These are phyloP conservation scores for Osmanthus fragrans DNA, from an alignment of 257 asterid genomes.

Conservation along the genomic window DNA sequence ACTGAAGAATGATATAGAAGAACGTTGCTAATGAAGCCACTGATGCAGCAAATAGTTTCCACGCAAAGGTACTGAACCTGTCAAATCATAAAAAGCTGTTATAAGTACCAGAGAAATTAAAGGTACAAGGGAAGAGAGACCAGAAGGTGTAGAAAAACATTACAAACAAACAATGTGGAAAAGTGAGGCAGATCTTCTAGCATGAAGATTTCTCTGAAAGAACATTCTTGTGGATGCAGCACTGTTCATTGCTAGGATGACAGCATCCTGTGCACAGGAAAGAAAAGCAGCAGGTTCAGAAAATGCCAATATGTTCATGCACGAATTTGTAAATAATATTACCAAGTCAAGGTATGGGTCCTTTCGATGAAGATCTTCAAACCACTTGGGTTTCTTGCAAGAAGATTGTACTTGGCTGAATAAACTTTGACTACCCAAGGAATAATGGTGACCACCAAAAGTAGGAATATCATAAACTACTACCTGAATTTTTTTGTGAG, in stretches of 20 bases:
- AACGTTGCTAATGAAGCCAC: slow-evolving; percentile 70
- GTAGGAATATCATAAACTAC: slow-evolving; percentile 67
- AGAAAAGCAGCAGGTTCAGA: slow-evolving; percentile 19
- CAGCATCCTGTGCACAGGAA: slow-evolving; percentile 55
- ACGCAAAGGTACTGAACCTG: slow-evolving; percentile 61
- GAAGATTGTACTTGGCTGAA: slow-evolving; percentile 34
- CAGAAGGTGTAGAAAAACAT: slow-evolving; percentile 21
- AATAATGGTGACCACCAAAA: slow-evolving; percentile 76
- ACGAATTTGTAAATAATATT: slow-evolving; percentile 23
- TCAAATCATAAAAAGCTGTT: slow-evolving; percentile 34
- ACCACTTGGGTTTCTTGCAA: slow-evolving; percentile 82
- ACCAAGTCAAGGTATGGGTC: slow-evolving; percentile 66
- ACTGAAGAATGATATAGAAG: slow-evolving; percentile 66
- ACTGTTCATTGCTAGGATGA: slow-evolving; percentile 77
- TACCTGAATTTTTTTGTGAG: slow-evolving; percentile 47
- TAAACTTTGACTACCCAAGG: slow-evolving; percentile 43
- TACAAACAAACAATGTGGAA: slow-evolving; percentile 50
- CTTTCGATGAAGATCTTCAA: slow-evolving; percentile 58
- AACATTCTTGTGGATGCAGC: slow-evolving; percentile 60
- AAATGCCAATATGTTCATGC: slow-evolving; percentile 7
- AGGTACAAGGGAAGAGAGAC: slow-evolving; percentile 14
- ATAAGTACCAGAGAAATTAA: slow-evolving; percentile 14
- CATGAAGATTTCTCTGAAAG: slow-evolving; percentile 39
- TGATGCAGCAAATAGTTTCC: slow-evolving; percentile 59
- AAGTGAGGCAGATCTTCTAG: slow-evolving; percentile 30